A percentile compares a stretch with the other conserved stretches of the same genome.
These are phyloP conservation scores for Discostella stelligera DNA, from an alignment of 352 stramenopile species.

Conservation along the genomic window DNA sequence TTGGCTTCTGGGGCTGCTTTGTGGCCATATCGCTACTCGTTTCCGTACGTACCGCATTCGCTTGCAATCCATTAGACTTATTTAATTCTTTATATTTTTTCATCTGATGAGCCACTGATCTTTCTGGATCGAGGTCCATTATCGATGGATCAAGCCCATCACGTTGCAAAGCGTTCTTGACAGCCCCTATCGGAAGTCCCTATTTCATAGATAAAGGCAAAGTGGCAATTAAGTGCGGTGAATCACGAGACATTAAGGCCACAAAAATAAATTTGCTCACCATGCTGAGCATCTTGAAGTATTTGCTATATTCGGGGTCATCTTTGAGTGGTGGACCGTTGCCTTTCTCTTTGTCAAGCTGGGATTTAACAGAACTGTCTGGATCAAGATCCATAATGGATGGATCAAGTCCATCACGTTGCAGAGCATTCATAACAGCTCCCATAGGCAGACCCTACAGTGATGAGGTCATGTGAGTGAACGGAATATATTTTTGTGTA, in stretches of 20 bases:
- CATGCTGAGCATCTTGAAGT: slow-evolving; percentile 78
- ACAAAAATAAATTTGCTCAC: slow-evolving; percentile 12
- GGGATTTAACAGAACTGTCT: slow-evolving; percentile 54
- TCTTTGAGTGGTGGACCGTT: slow-evolving; percentile 67
- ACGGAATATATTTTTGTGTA: slow-evolving; percentile 51
- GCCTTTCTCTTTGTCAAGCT: slow-evolving; percentile 33
- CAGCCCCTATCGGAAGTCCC: slow-evolving; percentile 83
- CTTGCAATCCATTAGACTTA: slow-evolving; percentile 45
- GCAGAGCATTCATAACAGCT: slow-evolving; percentile 92
- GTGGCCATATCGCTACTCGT: slow-evolving; percentile 43
- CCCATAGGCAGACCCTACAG: slow-evolving; percentile 73
- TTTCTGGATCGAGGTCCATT: slow-evolving; percentile 79
- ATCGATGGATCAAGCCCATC: slow-evolving; percentile 81
- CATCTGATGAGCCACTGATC: slow-evolving; percentile 48
- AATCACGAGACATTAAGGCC: slow-evolving; percentile 4
- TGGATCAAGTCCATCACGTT: slow-evolving; percentile 78
- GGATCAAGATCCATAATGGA: slow-evolving; percentile 78
- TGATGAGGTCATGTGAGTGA: slow-evolving; percentile 77
- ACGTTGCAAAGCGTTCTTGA: slow-evolving; percentile 90
- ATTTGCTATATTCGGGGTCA: slow-evolving; percentile 69
- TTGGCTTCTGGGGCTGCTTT: slow-evolving; percentile 59
- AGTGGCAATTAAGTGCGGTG: background rate
- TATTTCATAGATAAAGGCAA: background rate
- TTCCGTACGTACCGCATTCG: slow-evolving; percentile 17
- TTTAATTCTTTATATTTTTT: slow-evolving; percentile 50